Conservation (phyloP, 768 basidiomycete species). For the Lentinula sp. region DNA sequence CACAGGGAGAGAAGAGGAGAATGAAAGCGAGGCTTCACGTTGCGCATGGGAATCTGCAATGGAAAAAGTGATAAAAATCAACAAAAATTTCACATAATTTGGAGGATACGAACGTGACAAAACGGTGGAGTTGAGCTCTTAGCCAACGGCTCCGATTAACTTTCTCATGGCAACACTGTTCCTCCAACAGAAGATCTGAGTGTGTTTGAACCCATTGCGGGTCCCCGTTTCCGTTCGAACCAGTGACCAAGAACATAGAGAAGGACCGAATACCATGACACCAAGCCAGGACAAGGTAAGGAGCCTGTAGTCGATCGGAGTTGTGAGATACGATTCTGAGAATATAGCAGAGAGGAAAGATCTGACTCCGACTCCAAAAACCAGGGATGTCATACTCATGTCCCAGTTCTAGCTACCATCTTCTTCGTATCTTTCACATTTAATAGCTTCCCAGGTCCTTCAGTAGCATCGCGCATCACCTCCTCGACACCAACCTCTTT, state of each 20-base stretch:
- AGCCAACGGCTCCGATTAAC: slow-evolving; percentile 51
- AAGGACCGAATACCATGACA: slow-evolving; percentile 41
- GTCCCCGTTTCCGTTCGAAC: slow-evolving; percentile 49
- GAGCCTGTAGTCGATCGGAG: too few species aligned
- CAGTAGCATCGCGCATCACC: too few species aligned
- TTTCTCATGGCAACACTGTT: slow-evolving; percentile 49
- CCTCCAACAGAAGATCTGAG: slow-evolving; percentile 58
- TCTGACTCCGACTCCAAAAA: too few species aligned
- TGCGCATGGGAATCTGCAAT: slow-evolving; percentile 59
- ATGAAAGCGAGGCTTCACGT: slow-evolving; percentile 62
- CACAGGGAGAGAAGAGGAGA: slow-evolving; percentile 37
- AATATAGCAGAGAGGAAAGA: too few species aligned
- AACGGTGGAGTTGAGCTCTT: slow-evolving; percentile 8
- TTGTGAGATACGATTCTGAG: too few species aligned
- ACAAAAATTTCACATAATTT: too few species aligned
- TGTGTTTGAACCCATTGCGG: slow-evolving; percentile 50
- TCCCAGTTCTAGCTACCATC: too few species aligned
- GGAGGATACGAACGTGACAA: neutral
- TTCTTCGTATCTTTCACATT: too few species aligned
- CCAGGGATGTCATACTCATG: too few species aligned
- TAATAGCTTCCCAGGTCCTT: too few species aligned
- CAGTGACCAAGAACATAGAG: slow-evolving; percentile 55
- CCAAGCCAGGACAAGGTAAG: too few species aligned
- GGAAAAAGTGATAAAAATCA: neutral
- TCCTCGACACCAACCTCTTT: too few species aligned